phyloP scores from a whole-genome alignment of 371 early-diverging fungal species.

The Syncephalastrum contaminatum region DNA sequence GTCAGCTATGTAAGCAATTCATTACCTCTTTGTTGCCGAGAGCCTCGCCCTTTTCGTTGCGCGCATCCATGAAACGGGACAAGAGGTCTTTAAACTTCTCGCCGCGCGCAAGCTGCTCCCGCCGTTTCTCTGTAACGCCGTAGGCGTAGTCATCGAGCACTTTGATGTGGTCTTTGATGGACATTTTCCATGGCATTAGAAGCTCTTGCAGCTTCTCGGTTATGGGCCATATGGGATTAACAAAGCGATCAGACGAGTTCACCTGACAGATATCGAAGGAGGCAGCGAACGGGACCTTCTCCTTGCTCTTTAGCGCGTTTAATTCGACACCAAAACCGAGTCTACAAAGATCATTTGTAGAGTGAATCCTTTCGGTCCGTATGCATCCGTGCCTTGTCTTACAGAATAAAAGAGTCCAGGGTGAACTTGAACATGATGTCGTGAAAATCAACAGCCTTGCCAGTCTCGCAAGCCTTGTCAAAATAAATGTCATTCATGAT shows the following conservation, averaged over 20 bases:
- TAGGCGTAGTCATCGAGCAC: conserved; percentile 44
- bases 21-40: conserved; percentile 34
- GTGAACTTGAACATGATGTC: conserved; percentile 51
- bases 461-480: conserved; percentile 21
- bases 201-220: conserved; percentile 20
- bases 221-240: conserved; percentile 34
- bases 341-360: conserved; percentile 5
- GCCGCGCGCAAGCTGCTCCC: conserved; percentile 15
- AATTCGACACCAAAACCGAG: conserved; percentile 46
- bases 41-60: conserved; percentile 35
- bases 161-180: conserved; percentile 32
- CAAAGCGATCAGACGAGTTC: conserved; percentile 25
- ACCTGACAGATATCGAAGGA: conserved; percentile 53
- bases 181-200: conserved; percentile 12
- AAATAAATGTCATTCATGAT: conserved; percentile 24
- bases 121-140: conserved; percentile 35
- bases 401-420: conserved; percentile 57
- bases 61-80: conserved; percentile 51
- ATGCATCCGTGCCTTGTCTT: conserved; percentile 11
- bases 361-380: too few relatives aligned
- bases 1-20: too few relatives aligned
- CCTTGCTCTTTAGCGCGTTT: conserved; percentile 17
- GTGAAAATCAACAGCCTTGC: conserved; percentile 37
- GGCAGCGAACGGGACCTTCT: conserved; percentile 45
- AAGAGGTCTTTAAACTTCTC: conserved; percentile 47